Conservation (phyloP, 192 early-diverging fungal species). For the Martensiomyces pterosporus region DNA sequence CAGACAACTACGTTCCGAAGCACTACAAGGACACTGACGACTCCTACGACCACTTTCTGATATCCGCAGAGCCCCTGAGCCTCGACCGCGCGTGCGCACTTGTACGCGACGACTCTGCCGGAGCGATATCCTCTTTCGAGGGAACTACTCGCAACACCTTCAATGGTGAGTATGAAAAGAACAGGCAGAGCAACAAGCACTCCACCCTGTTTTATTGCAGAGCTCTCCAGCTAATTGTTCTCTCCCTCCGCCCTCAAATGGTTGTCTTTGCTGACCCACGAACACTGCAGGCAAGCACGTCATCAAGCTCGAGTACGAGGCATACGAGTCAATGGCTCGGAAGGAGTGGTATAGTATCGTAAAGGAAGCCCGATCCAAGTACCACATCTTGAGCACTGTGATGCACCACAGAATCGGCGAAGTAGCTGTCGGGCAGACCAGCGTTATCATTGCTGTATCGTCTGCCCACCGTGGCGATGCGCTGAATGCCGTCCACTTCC, state of each 20-base stretch:
- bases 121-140: slow-evolving; percentile 85
- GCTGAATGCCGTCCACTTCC: slow-evolving; percentile 67
- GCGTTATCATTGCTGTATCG: slow-evolving; percentile 77
- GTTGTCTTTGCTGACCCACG: neutral
- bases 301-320: slow-evolving; percentile 74
- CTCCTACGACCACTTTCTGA: slow-evolving; percentile 42
- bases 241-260: too few relatives aligned
- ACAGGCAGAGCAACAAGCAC: neutral
- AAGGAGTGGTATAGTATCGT: slow-evolving; percentile 64
- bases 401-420: slow-evolving; percentile 78
- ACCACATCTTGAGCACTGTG: slow-evolving; percentile 62
- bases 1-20: slow-evolving; percentile 29
- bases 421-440: slow-evolving; percentile 75
- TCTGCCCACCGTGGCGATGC: slow-evolving; percentile 77
- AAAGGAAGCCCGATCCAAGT: slow-evolving; percentile 59
- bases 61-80: slow-evolving; percentile 55
- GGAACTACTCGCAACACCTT: slow-evolving; percentile 86
- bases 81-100: slow-evolving; percentile 58
- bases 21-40: slow-evolving; percentile 24
- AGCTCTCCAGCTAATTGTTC: slow-evolving; percentile 1
- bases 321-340: slow-evolving; percentile 82
- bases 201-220: neutral
- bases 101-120: slow-evolving; percentile 66
- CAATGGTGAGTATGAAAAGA: slow-evolving; percentile 51
- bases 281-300: slow-evolving; percentile 59